Base-by-base conservation (phyloP, 2,329 filamentous ascomycete genomes). In the Alternaria brassicae region DNA sequence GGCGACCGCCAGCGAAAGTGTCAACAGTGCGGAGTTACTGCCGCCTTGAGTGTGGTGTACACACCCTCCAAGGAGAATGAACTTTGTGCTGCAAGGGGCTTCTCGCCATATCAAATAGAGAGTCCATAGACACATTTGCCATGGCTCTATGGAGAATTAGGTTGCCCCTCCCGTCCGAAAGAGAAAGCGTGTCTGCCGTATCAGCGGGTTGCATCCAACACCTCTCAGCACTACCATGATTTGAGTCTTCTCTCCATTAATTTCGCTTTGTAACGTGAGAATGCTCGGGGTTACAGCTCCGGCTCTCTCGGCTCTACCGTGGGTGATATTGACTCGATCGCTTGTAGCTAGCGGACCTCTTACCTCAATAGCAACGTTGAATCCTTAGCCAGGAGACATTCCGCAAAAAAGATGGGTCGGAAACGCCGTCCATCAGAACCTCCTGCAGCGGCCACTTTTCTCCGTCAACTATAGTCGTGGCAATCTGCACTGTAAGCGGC, bases 401-500 rank as follows among this genome's bases (percentile, higher is more conserved):
- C n/a, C 56, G 56, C 37, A 25, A 21, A 28, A 30, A 40, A 49
- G n/a, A 39, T n/a, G 36, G 42, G 39, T 50, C n/a, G 25, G 21
- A 44, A 42, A 39, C 42, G 19, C 48, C 25, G 30, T 19, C 28
- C 40, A 15, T 39, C 25, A 47, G 10, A 32, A 47, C 34, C 42
- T 56, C 53, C 34, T 42, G 36, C 41, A 25, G 44, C 55, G 39
- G 42, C 41, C 40, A 34, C 37, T 27, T 44, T 36, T 44, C 32
- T 48, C 45, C 19, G 51, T 37, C 17, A 15, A 32, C 17, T 37
- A 34, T 37, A 40, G 41, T 50, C 47, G 50, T 60, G n/a, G 19
- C 51, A 34, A 51, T 53, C 53, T n/a, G 53, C 25, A 28, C 53
- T 60, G 36, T 48, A 59, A 59, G 47, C 44, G 59, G 47, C 40